These are phyloP conservation scores for Castanospermum australe DNA, from an alignment of 306 rosid species.

Conservation along the genomic window DNA sequence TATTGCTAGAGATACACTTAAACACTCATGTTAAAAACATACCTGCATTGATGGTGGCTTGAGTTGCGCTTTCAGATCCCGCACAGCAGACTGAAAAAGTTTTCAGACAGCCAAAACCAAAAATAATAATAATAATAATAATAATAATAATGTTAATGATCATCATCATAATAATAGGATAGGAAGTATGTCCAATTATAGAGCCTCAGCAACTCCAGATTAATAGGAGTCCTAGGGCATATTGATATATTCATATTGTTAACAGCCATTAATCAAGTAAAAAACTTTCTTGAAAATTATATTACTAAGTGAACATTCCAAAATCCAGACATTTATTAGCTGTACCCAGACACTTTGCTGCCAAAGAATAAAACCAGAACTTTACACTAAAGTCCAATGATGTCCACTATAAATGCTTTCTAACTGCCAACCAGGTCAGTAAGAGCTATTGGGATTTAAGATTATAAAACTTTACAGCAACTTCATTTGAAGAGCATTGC, in stretches of 20 bases:
- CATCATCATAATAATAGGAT: background rate
- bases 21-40: background rate
- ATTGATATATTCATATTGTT: background rate
- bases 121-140: background rate
- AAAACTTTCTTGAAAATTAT: background rate
- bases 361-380: background rate
- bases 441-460: background rate
- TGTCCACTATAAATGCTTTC: background rate
- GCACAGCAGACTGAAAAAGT: slow-evolving; percentile 72
- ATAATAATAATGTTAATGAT: background rate
- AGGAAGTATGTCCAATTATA: background rate
- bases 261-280: slow-evolving; percentile 11
- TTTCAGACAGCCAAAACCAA: slow-evolving; percentile 16
- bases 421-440: slow-evolving; percentile 17
- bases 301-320: background rate
- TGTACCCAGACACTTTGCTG: background rate
- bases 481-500: background rate
- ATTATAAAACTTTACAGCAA: background rate
- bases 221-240: background rate
- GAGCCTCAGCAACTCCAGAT: slow-evolving; percentile 2
- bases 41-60: slow-evolving; percentile 99
- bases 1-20: background rate
- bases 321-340: background rate
- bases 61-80: slow-evolving; percentile 86
- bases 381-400: background rate